These are phyloP conservation scores for Penicillium soppii DNA, from an alignment of 495 filamentous ascomycete species.

Conservation along the genomic window DNA sequence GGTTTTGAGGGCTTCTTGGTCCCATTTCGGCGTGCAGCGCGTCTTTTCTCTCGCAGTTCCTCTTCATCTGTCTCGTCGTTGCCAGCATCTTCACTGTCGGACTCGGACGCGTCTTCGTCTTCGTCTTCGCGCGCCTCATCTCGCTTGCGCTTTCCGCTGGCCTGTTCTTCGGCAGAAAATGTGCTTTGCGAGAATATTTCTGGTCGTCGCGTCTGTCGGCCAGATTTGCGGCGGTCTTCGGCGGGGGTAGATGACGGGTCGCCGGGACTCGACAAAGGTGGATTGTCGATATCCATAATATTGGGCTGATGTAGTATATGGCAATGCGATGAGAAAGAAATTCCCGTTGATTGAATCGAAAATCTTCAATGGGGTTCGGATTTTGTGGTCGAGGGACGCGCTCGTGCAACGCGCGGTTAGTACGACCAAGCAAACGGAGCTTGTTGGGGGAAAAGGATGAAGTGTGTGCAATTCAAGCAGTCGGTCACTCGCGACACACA, in stretches of 20 bases:
- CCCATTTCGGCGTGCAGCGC: conserved; percentile 41
- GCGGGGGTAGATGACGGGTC: conserved; percentile 36
- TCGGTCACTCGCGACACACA: neutral
- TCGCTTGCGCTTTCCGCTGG: conserved; percentile 57
- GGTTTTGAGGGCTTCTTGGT: conserved; percentile 63
- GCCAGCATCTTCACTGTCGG: conserved; percentile 46
- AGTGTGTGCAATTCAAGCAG: neutral
- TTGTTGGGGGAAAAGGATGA: neutral
- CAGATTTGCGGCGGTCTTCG: conserved; percentile 72
- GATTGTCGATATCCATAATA: conserved; percentile 39
- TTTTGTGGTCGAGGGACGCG: conserved; percentile 21
- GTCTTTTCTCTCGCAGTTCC: conserved; percentile 59
- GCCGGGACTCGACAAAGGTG: conserved; percentile 23
- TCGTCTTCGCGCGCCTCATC: conserved; percentile 31
- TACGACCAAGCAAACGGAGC: conserved; percentile 17
- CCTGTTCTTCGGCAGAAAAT: conserved; percentile 29
- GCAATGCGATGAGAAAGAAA: neutral
- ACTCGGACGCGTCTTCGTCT: conserved; percentile 56
- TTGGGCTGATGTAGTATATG: neutral
- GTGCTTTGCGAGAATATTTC: conserved; percentile 57
- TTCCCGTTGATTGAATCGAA: neutral
- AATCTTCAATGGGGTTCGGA: neutral
- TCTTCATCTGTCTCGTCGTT: conserved; percentile 65
- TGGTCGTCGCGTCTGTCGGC: conserved; percentile 74
- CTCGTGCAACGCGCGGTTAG: conserved; percentile 29